Conservation (phyloP, 345 rosid species). For the Salix exigua region DNA sequence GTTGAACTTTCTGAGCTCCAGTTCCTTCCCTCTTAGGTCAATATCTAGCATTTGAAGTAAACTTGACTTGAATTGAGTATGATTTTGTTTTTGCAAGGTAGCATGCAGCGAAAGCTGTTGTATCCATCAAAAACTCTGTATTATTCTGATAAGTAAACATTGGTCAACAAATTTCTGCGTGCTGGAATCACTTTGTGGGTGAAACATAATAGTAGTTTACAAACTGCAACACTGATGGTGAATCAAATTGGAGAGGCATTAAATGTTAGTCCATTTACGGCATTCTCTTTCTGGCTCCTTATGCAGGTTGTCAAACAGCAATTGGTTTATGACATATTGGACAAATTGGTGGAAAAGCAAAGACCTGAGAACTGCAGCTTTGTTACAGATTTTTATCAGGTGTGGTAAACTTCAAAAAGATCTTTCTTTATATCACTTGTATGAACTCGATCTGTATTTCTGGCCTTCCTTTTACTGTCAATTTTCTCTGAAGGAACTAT, state of each 20-base stretch:
- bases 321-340: constrained; percentile 15
- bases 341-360: constrained; percentile 21
- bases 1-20: background rate
- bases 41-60: background rate
- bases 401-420: background rate
- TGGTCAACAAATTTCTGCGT: background rate
- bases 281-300: background rate
- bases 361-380: constrained; percentile 18
- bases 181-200: background rate
- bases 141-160: background rate
- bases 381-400: constrained; percentile 21
- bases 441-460: background rate
- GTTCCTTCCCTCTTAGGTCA: background rate
- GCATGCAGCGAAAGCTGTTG: no score
- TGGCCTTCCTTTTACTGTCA: background rate
- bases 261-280: background rate
- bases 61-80: background rate
- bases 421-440: background rate
- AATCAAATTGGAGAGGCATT: background rate
- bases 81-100: no score
- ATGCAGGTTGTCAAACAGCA: constrained; percentile 20
- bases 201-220: background rate
- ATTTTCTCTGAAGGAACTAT: background rate
- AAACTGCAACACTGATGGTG: background rate
- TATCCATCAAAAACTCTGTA: no score